Conservation (phyloP, 2,329 filamentous ascomycete species). For the Cordyceps tenuipes region DNA sequence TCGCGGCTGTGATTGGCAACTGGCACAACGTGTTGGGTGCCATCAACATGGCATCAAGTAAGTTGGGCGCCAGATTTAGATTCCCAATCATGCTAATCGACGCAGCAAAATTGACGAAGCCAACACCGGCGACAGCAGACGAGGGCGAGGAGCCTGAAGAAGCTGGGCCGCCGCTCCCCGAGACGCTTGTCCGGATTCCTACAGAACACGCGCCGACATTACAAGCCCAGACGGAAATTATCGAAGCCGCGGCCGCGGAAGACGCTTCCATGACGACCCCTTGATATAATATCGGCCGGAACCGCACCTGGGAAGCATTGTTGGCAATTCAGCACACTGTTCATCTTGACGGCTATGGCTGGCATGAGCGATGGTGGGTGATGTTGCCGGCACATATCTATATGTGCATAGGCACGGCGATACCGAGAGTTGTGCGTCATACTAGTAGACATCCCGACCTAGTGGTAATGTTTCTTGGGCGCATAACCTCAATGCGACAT, state of each 20-base stretch:
- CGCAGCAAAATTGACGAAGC: constrained; percentile 60
- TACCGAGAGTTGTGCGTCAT: not conserved
- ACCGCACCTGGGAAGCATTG: not conserved
- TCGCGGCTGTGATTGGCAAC: constrained; percentile 76
- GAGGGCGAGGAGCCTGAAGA: constrained; percentile 32
- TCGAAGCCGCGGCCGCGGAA: constrained; percentile 35
- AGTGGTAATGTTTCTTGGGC: not conserved
- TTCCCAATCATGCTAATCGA: not conserved
- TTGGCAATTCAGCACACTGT: not conserved
- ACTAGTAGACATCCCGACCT: not conserved
- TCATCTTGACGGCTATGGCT: not conserved
- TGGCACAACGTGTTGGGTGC: constrained; percentile 82
- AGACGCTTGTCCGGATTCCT: constrained; percentile 77
- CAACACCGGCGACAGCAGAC: constrained; percentile 31
- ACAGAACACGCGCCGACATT: constrained; percentile 65
- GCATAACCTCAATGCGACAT: not conserved
- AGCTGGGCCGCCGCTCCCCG: constrained; percentile 53
- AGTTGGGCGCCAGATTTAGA: constrained; percentile 21
- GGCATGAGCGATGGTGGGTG: too few species aligned
- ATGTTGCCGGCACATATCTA: not conserved
- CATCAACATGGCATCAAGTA: constrained; percentile 81
- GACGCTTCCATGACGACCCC: constrained; percentile 18
- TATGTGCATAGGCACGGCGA: not conserved
- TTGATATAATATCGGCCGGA: constrained; percentile 5
- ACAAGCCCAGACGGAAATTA: constrained; percentile 51